phyloP scores from a whole-genome alignment of 176 grass and related monocot genomes.

The Saccharum spontaneum region DNA sequence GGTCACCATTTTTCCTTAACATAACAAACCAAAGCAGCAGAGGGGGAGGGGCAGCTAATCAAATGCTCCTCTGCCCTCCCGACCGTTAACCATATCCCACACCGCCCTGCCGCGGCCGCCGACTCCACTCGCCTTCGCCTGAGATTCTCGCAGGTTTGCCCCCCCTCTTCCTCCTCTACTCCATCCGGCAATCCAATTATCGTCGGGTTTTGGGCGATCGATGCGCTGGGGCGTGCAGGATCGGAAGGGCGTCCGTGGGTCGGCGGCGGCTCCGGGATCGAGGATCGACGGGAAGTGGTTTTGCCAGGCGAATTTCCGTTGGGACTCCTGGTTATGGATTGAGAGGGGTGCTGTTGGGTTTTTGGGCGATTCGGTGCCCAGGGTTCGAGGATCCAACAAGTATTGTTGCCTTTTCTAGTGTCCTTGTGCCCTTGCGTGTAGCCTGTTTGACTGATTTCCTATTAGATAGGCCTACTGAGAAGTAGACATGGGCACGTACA shows the following conservation, averaged over 20 bases:
- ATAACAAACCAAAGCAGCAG: background rate
- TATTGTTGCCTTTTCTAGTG: background rate
- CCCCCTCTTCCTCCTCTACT: background rate
- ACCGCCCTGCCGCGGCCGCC: background rate
- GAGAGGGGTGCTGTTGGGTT: background rate
- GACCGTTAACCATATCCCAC: background rate
- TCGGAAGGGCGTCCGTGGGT: background rate
- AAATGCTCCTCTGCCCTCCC: background rate
- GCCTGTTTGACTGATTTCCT: conserved; percentile 30
- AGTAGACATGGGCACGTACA: background rate
- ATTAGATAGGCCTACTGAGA: background rate
- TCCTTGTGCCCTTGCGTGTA: background rate
- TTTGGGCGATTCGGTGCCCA: background rate
- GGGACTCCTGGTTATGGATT: background rate
- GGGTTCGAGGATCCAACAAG: background rate
- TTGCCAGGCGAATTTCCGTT: too few species aligned
- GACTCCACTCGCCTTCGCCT: background rate
- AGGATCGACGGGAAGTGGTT: background rate
- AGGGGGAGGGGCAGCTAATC: background rate
- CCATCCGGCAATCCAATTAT: background rate
- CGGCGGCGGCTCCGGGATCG: background rate
- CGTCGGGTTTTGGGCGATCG: background rate
- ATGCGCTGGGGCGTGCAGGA: background rate
- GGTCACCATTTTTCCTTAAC: background rate
- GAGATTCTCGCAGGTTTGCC: background rate